phyloP scores from a whole-genome alignment of 257 asterid species.

The Petunia secreta region DNA sequence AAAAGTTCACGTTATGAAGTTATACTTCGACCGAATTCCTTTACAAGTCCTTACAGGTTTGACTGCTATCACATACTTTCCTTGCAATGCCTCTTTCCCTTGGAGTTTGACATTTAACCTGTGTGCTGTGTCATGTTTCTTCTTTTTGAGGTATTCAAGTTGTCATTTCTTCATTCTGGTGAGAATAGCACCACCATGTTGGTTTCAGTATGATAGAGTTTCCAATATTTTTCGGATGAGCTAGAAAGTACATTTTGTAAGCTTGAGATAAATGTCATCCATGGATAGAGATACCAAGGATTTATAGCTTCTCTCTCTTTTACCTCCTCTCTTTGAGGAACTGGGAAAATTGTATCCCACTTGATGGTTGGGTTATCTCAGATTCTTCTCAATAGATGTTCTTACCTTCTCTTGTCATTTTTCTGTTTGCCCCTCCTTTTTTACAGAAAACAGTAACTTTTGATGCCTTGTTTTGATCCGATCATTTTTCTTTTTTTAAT shows the following conservation, averaged over 20 bases:
- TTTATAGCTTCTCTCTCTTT: slow-evolving; percentile 22
- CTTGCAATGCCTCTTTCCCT: slow-evolving; percentile 1
- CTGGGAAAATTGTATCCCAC: slow-evolving; percentile 9
- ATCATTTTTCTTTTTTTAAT: not conserved
- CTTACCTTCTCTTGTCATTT: not conserved
- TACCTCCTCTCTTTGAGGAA: not conserved
- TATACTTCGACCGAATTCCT: slow-evolving; percentile 77
- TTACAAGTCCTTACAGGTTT: slow-evolving; percentile 96
- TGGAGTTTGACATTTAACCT: slow-evolving; percentile 13
- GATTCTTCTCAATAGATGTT: slow-evolving; percentile 10
- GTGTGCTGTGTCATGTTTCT: slow-evolving; percentile 10
- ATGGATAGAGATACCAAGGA: slow-evolving; percentile 22
- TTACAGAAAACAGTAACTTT: not conserved
- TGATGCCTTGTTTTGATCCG: not conserved
- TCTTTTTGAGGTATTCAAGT: not conserved
- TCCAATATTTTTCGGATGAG: slow-evolving; percentile 8
- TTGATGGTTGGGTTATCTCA: slow-evolving; percentile 18
- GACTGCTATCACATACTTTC: slow-evolving; percentile 30
- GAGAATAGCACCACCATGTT: slow-evolving; percentile 8
- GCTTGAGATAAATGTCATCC: slow-evolving; percentile 13
- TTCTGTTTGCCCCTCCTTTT: not conserved
- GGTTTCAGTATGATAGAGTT: not conserved
- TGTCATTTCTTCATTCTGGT: slow-evolving; percentile 22
- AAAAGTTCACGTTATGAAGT: slow-evolving; percentile 79
- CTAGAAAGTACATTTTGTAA: slow-evolving; percentile 1